Base-by-base conservation (phyloP, 148 eudicot species). In the Rheum nobile region DNA sequence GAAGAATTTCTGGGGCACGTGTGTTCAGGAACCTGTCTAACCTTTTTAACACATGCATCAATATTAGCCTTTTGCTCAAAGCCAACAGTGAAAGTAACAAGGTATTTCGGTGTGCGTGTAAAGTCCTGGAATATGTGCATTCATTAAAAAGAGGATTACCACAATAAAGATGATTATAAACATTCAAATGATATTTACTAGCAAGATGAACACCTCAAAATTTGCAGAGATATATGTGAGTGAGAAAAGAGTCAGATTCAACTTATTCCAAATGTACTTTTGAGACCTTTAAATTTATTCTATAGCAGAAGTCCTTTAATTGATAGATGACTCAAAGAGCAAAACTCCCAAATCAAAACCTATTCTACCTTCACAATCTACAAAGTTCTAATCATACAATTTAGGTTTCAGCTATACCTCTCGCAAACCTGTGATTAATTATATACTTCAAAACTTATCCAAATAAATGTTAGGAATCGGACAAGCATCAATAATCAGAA, bases 51-150 rank as follows among this genome's bases (percentile, higher is more conserved):
- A n/a, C 91, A 86, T 78, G 83, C 86, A 83, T 92, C 83, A 17
- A 92, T 90, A 72, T 86, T 88, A 38, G 82, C 78, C 82, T 61
- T 92, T 87, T 86, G 95, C 16, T 79, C 88, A 78, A 43, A 78
- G 63, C 97, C 97, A 77, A 90, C 97, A 19, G 97, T 90, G 77
- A 92, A 92, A 77, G 96, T 83, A 48, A 92, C 82, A 48, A 92
- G 96, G 74, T 92, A 92, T 74, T 79, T 90, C 28, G 88, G 90
- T 71, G 79, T 84, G 69, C 59, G 11, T 31, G 80, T 77, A 72
- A 87, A 68, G 72, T 92, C 97, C 96, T 92, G 92, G 81, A 82
- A 72, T 65, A 76, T 29, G 26, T 42, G 31, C 34, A 32, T 26
- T 16, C 8, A 34, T 34, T 65, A 14, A 32, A 3, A 31, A 0